Conservation (phyloP, 352 stramenopile species). For the Pythium scleroteichum region DNA sequence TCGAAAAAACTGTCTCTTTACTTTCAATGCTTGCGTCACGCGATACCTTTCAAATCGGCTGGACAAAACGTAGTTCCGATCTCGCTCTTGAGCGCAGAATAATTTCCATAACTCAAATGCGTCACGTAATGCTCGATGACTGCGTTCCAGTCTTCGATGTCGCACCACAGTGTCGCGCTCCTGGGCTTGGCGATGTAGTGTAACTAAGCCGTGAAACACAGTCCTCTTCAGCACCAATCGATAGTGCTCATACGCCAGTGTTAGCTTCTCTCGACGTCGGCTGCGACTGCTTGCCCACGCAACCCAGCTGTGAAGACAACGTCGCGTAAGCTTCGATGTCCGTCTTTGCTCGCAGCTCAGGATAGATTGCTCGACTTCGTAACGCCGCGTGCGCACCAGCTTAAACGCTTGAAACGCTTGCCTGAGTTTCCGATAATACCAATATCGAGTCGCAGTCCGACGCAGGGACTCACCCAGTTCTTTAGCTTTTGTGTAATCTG, state of each 20-base stretch:
- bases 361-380: neutral
- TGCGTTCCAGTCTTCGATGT: too few relatives aligned
- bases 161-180: neutral
- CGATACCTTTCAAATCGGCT: neutral
- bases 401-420: conserved; percentile 12
- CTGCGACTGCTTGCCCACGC: too few relatives aligned
- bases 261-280: too few relatives aligned
- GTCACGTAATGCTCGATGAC: neutral
- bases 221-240: too few relatives aligned
- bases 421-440: conserved; percentile 19
- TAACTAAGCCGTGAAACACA: neutral
- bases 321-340: too few relatives aligned
- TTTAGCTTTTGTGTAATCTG: conserved; percentile 11
- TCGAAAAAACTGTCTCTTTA: conserved; percentile 11
- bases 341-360: too few relatives aligned
- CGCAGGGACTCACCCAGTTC: neutral
- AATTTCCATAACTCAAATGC: conserved; percentile 15
- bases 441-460: conserved; percentile 22
- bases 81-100: neutral
- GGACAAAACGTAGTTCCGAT: neutral
- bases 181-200: neutral
- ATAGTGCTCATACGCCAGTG: too few relatives aligned
- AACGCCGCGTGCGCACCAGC: neutral
- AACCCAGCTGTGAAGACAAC: too few relatives aligned
- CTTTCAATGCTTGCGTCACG: neutral